Evolutionary conservation across 2,329 filamentous ascomycete species (phyloP).

Genomic region (Apiospora arundinis): DNA sequence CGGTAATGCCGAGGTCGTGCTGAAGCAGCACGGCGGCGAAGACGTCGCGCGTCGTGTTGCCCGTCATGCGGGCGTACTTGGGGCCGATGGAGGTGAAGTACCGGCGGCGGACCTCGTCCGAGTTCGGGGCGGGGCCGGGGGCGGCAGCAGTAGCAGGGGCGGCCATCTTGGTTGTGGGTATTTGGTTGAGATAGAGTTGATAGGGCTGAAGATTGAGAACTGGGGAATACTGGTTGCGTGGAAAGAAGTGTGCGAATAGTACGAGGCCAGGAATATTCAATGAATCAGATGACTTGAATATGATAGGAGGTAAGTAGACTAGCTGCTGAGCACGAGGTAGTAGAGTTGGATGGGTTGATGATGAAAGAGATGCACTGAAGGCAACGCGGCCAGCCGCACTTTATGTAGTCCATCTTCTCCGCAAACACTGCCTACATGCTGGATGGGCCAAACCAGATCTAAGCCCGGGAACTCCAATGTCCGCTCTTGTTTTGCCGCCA

Average conservation of each 20-base stretch:
- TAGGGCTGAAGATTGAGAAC: not conserved
- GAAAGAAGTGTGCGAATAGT: too few relatives aligned
- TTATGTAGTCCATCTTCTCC: conserved; percentile 1
- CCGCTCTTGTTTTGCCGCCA: not conserved
- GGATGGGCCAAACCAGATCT: too few relatives aligned
- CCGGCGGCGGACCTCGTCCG: conserved; percentile 22
- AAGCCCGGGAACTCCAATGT: not conserved
- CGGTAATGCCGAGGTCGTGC: conserved; percentile 33
- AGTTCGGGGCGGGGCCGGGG: not conserved
- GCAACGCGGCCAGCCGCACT: not conserved
- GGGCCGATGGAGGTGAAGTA: conserved; percentile 38
- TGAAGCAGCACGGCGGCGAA: conserved; percentile 28
- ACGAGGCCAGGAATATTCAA: too few relatives aligned
- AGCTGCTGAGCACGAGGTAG: not conserved
- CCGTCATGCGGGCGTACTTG: conserved; percentile 37
- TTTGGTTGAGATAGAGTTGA: not conserved
- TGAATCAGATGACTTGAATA: not conserved
- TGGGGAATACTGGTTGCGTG: too few relatives aligned
- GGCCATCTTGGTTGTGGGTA: not conserved
- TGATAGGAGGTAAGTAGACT: not conserved
- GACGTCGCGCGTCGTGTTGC: conserved; percentile 36
- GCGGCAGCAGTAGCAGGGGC: not conserved
- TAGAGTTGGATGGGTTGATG: not conserved
- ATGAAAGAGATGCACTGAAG: not conserved
- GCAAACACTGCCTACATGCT: too few relatives aligned